phyloP scores from a whole-genome alignment of 2,329 filamentous ascomycete genomes.

The Verticillium albo-atrum region DNA sequence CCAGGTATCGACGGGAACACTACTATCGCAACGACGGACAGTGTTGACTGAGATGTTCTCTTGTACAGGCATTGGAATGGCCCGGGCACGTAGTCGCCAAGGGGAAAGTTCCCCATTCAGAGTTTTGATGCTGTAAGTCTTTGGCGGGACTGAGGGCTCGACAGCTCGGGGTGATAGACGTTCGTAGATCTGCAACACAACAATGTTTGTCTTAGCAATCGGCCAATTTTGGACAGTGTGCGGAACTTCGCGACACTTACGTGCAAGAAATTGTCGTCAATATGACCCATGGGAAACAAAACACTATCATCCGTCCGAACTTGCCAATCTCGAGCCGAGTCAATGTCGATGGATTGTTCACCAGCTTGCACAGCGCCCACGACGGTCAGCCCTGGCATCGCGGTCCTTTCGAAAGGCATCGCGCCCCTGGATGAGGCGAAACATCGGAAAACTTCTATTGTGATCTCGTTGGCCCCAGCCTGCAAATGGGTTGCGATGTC shows the following conservation, averaged over 20 bases:
- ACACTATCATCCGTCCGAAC: slow-evolving; percentile 18
- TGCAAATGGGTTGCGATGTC: slow-evolving; percentile 20
- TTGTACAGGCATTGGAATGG: slow-evolving; percentile 29
- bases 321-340: slow-evolving; percentile 16
- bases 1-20: slow-evolving; percentile 8
- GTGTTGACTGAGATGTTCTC: slow-evolving; percentile 13
- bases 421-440: slow-evolving; percentile 18
- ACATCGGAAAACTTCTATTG: slow-evolving; percentile 22
- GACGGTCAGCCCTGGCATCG: slow-evolving; percentile 21
- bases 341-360: slow-evolving; percentile 1
- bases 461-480: slow-evolving; percentile 19
- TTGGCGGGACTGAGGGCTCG: slow-evolving; percentile 6
- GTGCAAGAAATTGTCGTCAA: slow-evolving; percentile 36
- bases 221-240: neutral
- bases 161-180: slow-evolving; percentile 5
- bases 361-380: slow-evolving; percentile 13
- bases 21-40: slow-evolving; percentile 17
- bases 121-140: slow-evolving; percentile 23
- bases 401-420: slow-evolving; percentile 24
- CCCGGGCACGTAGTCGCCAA: slow-evolving; percentile 30
- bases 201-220: neutral
- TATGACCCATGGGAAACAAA: slow-evolving; percentile 19
- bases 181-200: slow-evolving; percentile 16
- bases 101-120: slow-evolving; percentile 32
- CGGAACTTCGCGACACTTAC: slow-evolving; percentile 14